A percentile compares a stretch with the other conserved stretches of the same genome.
Conservation (phyloP, 352 stramenopile genomes). For the Globisporangium paddicum region DNA sequence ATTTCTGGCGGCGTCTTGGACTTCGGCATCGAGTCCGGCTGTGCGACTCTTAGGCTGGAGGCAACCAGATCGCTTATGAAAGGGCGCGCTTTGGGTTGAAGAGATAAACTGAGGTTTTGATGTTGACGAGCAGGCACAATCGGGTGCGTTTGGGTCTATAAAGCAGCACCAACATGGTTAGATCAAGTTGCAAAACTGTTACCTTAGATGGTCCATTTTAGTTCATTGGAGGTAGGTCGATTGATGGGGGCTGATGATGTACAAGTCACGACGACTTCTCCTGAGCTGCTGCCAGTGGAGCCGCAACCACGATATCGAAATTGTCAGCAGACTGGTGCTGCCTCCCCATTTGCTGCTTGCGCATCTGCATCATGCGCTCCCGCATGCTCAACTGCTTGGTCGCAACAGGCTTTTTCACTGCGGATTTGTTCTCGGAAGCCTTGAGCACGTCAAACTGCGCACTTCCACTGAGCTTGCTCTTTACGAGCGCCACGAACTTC, state of each 20-base stretch:
- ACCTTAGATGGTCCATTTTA: background rate
- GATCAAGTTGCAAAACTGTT: slow-evolving; percentile 3
- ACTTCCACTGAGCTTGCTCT: slow-evolving; percentile 48
- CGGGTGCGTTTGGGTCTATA: slow-evolving; percentile 1
- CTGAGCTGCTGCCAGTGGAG: background rate
- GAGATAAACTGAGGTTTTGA: background rate
- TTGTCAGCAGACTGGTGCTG: background rate
- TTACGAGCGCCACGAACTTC: slow-evolving; percentile 48
- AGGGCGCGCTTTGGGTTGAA: background rate
- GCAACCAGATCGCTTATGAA: no score
- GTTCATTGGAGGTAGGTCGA: background rate
- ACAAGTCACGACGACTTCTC: slow-evolving; percentile 1
- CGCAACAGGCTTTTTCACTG: slow-evolving; percentile 7
- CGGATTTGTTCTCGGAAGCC: slow-evolving; percentile 43
- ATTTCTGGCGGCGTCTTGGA: background rate
- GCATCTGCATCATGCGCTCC: slow-evolving; percentile 51
- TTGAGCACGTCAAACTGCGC: slow-evolving; percentile 61
- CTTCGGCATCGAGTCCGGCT: background rate
- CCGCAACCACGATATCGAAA: slow-evolving; percentile 6
- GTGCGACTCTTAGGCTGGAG: background rate
- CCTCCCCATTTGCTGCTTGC: slow-evolving; percentile 29
- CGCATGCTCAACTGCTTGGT: slow-evolving; percentile 46
- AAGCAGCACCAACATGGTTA: background rate
- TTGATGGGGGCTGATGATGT: background rate
- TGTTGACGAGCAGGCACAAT: background rate